Evolutionary conservation across 345 rosid genomes (phyloP), one percentile per base, ranked within the genome.

Genomic region (Bretschneidera sinensis): DNA sequence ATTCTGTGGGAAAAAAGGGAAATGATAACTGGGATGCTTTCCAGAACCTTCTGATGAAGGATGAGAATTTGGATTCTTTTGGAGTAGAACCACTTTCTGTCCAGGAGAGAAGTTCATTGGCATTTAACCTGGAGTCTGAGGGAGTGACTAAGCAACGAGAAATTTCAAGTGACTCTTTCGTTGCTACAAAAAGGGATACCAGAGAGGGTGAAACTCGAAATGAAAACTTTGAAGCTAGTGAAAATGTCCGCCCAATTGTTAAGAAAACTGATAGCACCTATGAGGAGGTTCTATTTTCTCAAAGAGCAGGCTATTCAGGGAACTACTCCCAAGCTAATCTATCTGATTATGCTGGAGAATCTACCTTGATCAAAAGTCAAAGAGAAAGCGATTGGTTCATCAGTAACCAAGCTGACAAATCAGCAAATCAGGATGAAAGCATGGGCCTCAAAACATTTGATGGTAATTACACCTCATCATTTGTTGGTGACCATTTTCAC

Each of bases 11-110:
- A 56, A 82, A 63, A 23, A 78, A 73, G 9, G 71, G 76, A 67
- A 79, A 78, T 56, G 84, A 80, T 57, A 76, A 73, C 49, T 94
- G 99, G 99, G 84, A 79, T 76, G 80, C 95, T 62, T 94, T 94
- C 71, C 95, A 94, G 68, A 88, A 61, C 75, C 90, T 94, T 62
- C 87, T 94, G 48, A 48, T 90, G 78, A 77, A 77, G 55, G 94
- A 85, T 24, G 78, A 74, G 56, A 83, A 82, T 71, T 50, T 70
- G 15, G 80, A 76, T 48, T 51, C 80, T 64, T 52, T 55, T 57
- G 76, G 59, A 45, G n/a, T 25, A 31, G 83, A 75, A 63, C 69
- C 59, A 23, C 73, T 58, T 13, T 55, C 75, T 61, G 58, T 65
- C 13, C 60, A 75, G 63, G 69, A 71, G 63, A 76, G 63, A 55